These are phyloP conservation scores for Aspergillus brasiliensis DNA, from an alignment of 2,329 filamentous ascomycete species.

Conservation along the genomic window DNA sequence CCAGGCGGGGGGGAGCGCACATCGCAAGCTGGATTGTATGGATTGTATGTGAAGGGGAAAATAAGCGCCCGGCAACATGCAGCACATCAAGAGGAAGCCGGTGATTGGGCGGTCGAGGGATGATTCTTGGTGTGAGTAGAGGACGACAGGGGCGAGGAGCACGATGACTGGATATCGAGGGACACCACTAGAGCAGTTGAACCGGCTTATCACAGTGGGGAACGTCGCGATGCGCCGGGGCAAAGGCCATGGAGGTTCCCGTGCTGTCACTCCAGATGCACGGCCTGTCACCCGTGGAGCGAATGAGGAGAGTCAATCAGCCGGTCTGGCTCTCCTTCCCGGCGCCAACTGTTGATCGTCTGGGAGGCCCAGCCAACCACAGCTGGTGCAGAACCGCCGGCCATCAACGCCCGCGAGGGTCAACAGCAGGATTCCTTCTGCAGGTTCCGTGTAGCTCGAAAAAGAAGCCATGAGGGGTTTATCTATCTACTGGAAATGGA, in stretches of 20 bases:
- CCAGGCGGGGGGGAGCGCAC: constrained; percentile 17
- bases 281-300: constrained; percentile 21
- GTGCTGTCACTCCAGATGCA: constrained; percentile 20
- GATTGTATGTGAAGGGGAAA: constrained; percentile 20
- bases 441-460: not conserved
- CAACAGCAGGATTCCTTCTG: not conserved
- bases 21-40: constrained; percentile 14
- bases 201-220: constrained; percentile 40
- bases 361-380: constrained; percentile 31
- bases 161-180: constrained; percentile 29
- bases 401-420: not conserved
- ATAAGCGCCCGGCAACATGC: constrained; percentile 36
- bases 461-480: not conserved
- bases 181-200: constrained; percentile 23
- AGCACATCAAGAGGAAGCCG: constrained; percentile 11
- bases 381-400: constrained; percentile 31
- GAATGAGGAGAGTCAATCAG: constrained; percentile 20
- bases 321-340: constrained; percentile 27
- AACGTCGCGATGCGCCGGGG: constrained; percentile 9
- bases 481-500: not conserved
- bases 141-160: constrained; percentile 5
- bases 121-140: constrained; percentile 3
- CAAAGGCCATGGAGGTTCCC: constrained; percentile 12
- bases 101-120: constrained; percentile 20
- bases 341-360: constrained; percentile 35